phyloP scores from a whole-genome alignment of 176 grass and related monocot species.

The Miscanthus lutarioriparius region DNA sequence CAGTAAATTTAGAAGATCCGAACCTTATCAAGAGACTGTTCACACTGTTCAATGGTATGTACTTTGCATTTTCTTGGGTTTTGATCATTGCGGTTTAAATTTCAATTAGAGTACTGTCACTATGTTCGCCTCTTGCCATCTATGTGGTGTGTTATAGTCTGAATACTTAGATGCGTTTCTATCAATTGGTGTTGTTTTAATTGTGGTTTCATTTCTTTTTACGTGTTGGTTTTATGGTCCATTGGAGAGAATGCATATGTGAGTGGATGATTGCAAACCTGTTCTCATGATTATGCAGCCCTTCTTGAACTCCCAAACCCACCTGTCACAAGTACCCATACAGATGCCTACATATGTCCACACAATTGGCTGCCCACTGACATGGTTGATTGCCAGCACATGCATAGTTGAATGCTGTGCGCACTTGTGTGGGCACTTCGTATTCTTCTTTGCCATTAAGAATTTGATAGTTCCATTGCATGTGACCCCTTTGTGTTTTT shows the following conservation, averaged over 20 bases:
- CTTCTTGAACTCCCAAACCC: background rate
- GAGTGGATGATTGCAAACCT: background rate
- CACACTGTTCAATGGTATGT: slow-evolving; percentile 75
- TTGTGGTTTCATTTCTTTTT: background rate
- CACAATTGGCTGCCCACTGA: background rate
- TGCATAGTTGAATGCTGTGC: background rate
- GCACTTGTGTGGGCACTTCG: background rate
- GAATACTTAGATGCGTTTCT: background rate
- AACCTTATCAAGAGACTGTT: slow-evolving; percentile 79
- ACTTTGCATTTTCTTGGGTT: slow-evolving; percentile 22
- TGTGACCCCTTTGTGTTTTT: background rate
- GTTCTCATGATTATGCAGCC: background rate
- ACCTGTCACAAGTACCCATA: background rate
- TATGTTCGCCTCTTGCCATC: background rate
- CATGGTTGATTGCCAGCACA: background rate
- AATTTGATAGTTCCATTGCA: background rate
- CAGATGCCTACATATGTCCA: background rate
- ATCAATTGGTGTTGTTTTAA: background rate
- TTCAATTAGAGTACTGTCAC: slow-evolving; percentile 9
- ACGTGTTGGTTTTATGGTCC: background rate
- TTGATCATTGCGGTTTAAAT: background rate
- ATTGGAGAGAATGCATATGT: background rate
- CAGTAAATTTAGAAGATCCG: slow-evolving; percentile 77
- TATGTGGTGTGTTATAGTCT: background rate
- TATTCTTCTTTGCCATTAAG: background rate